Base-by-base conservation (phyloP, 169 alveolate genomes). In the Cryptosporidium andersoni region DNA sequence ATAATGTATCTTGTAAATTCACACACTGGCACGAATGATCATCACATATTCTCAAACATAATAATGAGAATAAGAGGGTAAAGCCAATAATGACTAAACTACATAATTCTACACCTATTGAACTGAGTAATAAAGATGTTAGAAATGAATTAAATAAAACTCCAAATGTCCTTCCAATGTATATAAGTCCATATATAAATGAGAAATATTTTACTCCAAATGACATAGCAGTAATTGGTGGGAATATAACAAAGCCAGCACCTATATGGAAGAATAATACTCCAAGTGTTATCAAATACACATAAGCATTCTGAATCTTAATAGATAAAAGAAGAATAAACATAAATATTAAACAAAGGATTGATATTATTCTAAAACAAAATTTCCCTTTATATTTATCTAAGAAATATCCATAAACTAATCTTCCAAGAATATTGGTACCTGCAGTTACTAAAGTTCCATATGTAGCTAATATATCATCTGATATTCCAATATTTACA, bases 81-180 rank as follows among this genome's bases (percentile, higher is more conserved):
- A 74, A 58, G 2, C 16, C 7, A 45, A 48, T 55, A 12, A 58
- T 55, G 8, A 74, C 34, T n/a, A 74, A 7, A 6, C 64, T 58
- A 16, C 64, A 40, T 4, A 1, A 25, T n/a, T 74, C 56, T 47
- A 74, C 25, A 42, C 63, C 8, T 6, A 74, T 2, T 3, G 43
- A 56, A 4, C 39, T 55, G 6, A 74, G 12, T n/a, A 74, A n/a
- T 39, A 74, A 34, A 7, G 51, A 74, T 2, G 85, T 74, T 34
- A 74, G 52, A 8, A 58, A 36, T 1, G 85, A 74, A 42, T 55
- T 74, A 5, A 47, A 25, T 64, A 74, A 34, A 25, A 74, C 85
- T 34, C 85, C 67, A 16, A 74, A 49, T 3, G 85, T 58, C 48
- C 85, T 74, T 9, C 85, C 85, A 74, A 74, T 74, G 36, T 74